These are phyloP conservation scores for Solanum chiquidenum DNA, from an alignment of 257 asterid genomes.

Conservation along the genomic window DNA sequence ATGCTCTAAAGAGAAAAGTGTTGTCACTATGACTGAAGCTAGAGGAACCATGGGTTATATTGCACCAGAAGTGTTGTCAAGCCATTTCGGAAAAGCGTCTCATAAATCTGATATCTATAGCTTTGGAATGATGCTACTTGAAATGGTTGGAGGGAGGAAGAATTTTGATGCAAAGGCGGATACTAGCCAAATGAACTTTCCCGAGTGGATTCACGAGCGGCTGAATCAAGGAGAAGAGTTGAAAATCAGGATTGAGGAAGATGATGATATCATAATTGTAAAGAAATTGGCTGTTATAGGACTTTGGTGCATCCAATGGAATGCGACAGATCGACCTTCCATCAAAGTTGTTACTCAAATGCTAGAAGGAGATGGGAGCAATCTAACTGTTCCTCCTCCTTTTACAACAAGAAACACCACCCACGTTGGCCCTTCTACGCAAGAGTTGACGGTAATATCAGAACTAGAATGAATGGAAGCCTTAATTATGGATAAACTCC, in stretches of 20 bases:
- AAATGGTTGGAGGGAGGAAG: slow-evolving; percentile 33
- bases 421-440: neutral
- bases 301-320: slow-evolving; percentile 30
- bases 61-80: slow-evolving; percentile 30
- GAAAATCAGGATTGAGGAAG: neutral
- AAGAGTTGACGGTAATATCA: neutral
- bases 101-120: slow-evolving; percentile 28
- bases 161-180: slow-evolving; percentile 2
- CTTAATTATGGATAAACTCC: neutral
- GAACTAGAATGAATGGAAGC: neutral
- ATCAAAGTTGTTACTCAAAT: slow-evolving; percentile 21
- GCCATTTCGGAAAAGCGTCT: slow-evolving; percentile 21
- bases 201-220: slow-evolving; percentile 26
- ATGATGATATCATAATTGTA: neutral
- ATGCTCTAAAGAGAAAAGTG: slow-evolving; percentile 12
- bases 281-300: slow-evolving; percentile 17
- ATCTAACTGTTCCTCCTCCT: slow-evolving; percentile 18
- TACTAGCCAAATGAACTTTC: slow-evolving; percentile 16
- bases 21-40: slow-evolving; percentile 16
- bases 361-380: slow-evolving; percentile 21
- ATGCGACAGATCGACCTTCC: slow-evolving; percentile 17
- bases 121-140: slow-evolving; percentile 27
- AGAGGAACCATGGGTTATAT: slow-evolving; percentile 27
- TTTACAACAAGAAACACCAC: slow-evolving; percentile 1
- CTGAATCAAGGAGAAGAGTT: slow-evolving; percentile 10